Evolutionary conservation across 257 asterid species (phyloP).

Genomic region (Penstemon newberryi): DNA sequence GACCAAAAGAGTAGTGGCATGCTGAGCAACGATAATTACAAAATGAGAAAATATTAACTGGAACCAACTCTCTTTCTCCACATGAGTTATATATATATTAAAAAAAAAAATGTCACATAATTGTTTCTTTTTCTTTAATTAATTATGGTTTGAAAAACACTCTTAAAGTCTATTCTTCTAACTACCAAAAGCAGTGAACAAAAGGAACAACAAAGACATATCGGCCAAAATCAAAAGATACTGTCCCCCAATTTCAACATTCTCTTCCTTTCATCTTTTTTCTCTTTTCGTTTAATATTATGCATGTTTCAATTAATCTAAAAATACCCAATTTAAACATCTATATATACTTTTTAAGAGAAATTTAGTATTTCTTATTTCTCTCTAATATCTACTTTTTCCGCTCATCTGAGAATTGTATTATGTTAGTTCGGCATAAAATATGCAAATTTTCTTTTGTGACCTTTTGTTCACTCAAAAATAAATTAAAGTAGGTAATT

Average conservation of each 20-base stretch:
- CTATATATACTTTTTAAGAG: constrained; percentile 40
- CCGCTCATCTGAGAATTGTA: too few species aligned
- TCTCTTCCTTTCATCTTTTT: constrained; percentile 31
- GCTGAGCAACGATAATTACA: constrained; percentile 12
- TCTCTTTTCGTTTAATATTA: constrained; percentile 9
- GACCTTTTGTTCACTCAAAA: not conserved
- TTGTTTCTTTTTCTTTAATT: constrained; percentile 36
- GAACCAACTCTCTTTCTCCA: constrained; percentile 39
- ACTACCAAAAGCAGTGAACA: constrained; percentile 44
- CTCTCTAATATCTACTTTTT: constrained; percentile 11
- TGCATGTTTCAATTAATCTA: constrained; percentile 32
- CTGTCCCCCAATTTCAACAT: constrained; percentile 47
- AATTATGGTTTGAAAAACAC: constrained; percentile 34
- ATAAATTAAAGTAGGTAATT: not conserved
- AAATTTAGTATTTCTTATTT: constrained; percentile 28
- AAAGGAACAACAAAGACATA: constrained; percentile 35
- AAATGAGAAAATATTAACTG: constrained; percentile 39
- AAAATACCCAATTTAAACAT: constrained; percentile 22
- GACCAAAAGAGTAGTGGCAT: constrained; percentile 17
- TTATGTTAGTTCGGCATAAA: too few species aligned
- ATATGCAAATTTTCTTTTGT: not conserved
- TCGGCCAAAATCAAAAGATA: constrained; percentile 41
- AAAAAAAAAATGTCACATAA: constrained; percentile 16
- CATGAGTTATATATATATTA: not conserved
- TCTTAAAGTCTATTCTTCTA: constrained; percentile 42